A percentile compares a stretch with the other conserved stretches of the same genome.
phyloP scores from a whole-genome alignment of 1,139 yeast genomes.

The Spathaspora sp. region DNA sequence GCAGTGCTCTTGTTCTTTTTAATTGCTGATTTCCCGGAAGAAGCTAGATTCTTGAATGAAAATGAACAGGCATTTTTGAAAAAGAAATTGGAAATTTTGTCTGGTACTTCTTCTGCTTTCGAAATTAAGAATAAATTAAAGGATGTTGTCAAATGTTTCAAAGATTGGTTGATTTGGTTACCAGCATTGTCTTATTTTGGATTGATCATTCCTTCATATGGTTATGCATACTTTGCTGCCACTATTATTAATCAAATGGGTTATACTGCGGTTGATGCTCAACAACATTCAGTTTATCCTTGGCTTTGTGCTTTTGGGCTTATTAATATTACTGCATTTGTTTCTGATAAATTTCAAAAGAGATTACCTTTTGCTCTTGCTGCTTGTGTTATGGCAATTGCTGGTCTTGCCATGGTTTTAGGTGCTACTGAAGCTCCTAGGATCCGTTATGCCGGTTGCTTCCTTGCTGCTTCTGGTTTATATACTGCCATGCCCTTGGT shows the following conservation, averaged over 20 bases:
- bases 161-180: slow-evolving; percentile 50
- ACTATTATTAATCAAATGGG: slow-evolving; percentile 59
- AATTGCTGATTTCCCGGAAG: slow-evolving; percentile 49
- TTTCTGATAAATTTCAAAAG: slow-evolving; percentile 48
- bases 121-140: slow-evolving; percentile 44
- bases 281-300: slow-evolving; percentile 69
- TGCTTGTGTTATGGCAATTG: slow-evolving; percentile 43
- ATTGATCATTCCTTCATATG: slow-evolving; percentile 64
- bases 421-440: slow-evolving; percentile 32
- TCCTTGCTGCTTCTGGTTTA: slow-evolving; percentile 63
- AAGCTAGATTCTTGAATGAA: slow-evolving; percentile 50
- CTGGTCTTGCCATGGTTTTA: slow-evolving; percentile 55
- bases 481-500: slow-evolving; percentile 74
- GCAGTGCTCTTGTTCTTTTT: slow-evolving; percentile 59
- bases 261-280: slow-evolving; percentile 61
- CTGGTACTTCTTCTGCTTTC: slow-evolving; percentile 54
- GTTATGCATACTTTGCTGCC: slow-evolving; percentile 71
- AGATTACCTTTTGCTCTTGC: slow-evolving; percentile 51
- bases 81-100: slow-evolving; percentile 51
- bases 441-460: slow-evolving; percentile 70
- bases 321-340: slow-evolving; percentile 45
- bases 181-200: slow-evolving; percentile 64
- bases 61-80: slow-evolving; percentile 52
- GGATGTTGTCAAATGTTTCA: slow-evolving; percentile 45
- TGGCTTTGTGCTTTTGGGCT: slow-evolving; percentile 66